A percentile compares a stretch with the other conserved stretches of the same genome.
Conservation (phyloP, 1,139 yeast genomes). For the Blastobotrys capitulatus region DNA sequence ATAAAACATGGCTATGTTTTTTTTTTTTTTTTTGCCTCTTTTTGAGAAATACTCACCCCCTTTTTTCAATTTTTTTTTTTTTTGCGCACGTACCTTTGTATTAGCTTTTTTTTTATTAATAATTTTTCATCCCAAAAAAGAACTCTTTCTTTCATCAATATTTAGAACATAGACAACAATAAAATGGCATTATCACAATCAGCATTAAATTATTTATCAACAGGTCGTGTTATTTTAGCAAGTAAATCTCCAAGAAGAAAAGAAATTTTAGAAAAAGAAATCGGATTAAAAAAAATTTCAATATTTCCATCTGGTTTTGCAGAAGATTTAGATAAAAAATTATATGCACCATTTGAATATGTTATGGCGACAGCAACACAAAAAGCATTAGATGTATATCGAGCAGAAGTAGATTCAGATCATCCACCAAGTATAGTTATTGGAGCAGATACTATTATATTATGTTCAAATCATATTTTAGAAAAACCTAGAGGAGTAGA, state of each 20-base stretch:
- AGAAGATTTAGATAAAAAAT: constrained; percentile 61
- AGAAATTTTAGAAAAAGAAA: constrained; percentile 54
- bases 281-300: constrained; percentile 50
- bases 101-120: neutral
- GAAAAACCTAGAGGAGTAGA: constrained; percentile 67
- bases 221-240: constrained; percentile 55
- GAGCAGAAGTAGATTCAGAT: constrained; percentile 37
- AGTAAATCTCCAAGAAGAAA: constrained; percentile 79
- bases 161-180: neutral
- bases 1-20: neutral
- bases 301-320: constrained; percentile 58
- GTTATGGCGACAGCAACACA: constrained; percentile 63
- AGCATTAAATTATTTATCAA: constrained; percentile 1
- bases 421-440: constrained; percentile 43
- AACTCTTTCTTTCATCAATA: no score
- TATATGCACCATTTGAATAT: constrained; percentile 50
- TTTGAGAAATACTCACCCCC: neutral
- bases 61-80: neutral
- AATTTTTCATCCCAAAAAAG: neutral
- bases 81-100: neutral
- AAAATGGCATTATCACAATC: constrained; percentile 3
- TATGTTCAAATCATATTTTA: constrained; percentile 51
- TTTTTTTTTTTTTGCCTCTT: neutral
- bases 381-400: constrained; percentile 58
- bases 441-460: constrained; percentile 87